Conservation (phyloP, 306 rosid species). For the Amphicarpaea edgeworthii region DNA sequence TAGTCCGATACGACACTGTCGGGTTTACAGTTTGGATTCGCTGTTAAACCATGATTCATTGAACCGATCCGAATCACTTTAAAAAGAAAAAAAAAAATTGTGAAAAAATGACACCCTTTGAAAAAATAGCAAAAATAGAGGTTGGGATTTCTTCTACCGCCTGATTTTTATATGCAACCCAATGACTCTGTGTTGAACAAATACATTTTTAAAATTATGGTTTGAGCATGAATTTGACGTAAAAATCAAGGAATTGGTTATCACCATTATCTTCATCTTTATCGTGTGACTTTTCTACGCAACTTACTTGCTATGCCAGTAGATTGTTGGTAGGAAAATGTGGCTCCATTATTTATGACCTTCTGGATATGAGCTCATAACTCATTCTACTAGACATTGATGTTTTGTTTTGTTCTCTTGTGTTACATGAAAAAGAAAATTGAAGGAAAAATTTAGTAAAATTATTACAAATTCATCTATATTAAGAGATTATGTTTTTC, state of each 20-base stretch:
- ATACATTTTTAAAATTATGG: no score
- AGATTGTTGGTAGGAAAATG: not conserved
- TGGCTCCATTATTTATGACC: not conserved
- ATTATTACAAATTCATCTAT: not conserved
- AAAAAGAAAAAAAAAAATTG: no score
- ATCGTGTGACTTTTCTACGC: constrained; percentile 2
- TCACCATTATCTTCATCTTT: not conserved
- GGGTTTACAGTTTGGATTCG: no score
- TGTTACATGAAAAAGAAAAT: not conserved
- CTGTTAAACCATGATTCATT: no score
- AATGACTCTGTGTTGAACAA: no score
- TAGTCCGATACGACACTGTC: no score
- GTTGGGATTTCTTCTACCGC: no score
- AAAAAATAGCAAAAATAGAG: no score
- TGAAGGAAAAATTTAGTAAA: not conserved
- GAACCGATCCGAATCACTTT: no score
- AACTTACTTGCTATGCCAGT: not conserved
- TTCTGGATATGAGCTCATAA: not conserved
- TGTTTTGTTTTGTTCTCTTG: not conserved
- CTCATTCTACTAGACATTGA: not conserved
- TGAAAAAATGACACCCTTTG: no score
- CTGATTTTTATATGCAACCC: no score
- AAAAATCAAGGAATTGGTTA: constrained; percentile 29
- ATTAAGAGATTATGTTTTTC: not conserved
- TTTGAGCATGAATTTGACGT: constrained; percentile 49